A percentile compares a stretch with the other conserved stretches of the same genome.
Evolutionary conservation across 2,329 filamentous ascomycete genomes (phyloP).

Genomic region (Cladorrhinum sp.): DNA sequence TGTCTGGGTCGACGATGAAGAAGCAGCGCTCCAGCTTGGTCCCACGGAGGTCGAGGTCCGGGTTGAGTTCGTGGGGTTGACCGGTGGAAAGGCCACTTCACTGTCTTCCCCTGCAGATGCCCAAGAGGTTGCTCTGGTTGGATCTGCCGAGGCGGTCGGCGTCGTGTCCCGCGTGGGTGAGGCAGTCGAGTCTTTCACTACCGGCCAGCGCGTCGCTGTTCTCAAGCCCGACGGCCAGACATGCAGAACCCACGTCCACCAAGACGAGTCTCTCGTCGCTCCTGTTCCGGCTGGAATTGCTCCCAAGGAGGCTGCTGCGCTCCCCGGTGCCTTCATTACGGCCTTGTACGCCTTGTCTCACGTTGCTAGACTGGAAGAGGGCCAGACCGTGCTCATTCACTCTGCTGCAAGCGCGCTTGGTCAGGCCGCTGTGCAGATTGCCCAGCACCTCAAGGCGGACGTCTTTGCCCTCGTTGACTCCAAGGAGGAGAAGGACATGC

Average conservation of each 20-base stretch:
- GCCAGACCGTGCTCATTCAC: slow-evolving; percentile 28
- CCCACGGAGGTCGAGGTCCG: neutral
- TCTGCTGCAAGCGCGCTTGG: slow-evolving; percentile 31
- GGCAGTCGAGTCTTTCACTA: neutral
- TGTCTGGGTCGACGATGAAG: neutral
- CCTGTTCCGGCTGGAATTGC: neutral
- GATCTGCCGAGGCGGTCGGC: neutral
- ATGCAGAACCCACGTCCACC: neutral
- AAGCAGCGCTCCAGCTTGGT: neutral
- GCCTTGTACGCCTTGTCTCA: slow-evolving; percentile 27
- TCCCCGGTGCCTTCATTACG: neutral
- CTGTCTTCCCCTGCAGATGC: neutral
- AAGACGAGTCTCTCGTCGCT: slow-evolving; percentile 1
- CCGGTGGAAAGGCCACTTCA: neutral
- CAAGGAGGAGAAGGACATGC: slow-evolving; percentile 33
- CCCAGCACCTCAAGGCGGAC: slow-evolving; percentile 8
- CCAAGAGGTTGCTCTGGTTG: neutral
- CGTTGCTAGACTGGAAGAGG: slow-evolving; percentile 20
- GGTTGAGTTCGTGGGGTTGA: neutral
- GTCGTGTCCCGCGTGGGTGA: neutral
- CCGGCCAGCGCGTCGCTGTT: slow-evolving; percentile 1
- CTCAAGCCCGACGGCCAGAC: neutral
- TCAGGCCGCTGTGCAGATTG: slow-evolving; percentile 17
- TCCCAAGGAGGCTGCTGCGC: neutral
- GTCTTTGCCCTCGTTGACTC: slow-evolving; percentile 28